Evolutionary conservation across 305 asterid species (phyloP).

Genomic region (Plantago lanceolata): DNA sequence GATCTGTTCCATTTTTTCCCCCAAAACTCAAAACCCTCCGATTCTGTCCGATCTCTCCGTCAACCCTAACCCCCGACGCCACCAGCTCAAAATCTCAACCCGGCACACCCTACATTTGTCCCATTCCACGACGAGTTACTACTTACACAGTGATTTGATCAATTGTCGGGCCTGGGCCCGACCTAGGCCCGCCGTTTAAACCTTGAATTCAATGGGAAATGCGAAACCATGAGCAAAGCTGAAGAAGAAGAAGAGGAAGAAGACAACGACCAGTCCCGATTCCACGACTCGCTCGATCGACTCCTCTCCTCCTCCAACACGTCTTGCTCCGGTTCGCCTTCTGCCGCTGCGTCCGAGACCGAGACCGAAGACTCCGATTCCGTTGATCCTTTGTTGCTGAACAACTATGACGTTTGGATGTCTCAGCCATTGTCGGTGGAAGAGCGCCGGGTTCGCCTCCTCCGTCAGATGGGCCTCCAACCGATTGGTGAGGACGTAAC

Average conservation of each 20-base stretch:
- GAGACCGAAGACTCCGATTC: slow-evolving; percentile 48
- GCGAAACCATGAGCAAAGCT: neutral
- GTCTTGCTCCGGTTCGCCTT: slow-evolving; percentile 66
- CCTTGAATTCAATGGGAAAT: neutral
- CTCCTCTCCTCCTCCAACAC: slow-evolving; percentile 76
- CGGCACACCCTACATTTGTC: neutral
- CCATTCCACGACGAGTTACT: neutral
- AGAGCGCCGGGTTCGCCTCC: slow-evolving; percentile 75
- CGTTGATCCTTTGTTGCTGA: slow-evolving; percentile 33
- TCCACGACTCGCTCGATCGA: slow-evolving; percentile 90
- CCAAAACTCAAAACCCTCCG: neutral
- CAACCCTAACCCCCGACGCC: neutral
- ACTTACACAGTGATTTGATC: neutral
- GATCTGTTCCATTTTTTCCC: no score
- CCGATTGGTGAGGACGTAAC: slow-evolving; percentile 34
- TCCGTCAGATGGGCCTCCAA: slow-evolving; percentile 78
- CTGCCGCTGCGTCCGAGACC: slow-evolving; percentile 43
- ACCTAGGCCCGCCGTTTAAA: neutral
- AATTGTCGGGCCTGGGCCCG: neutral
- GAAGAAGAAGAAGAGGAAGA: neutral
- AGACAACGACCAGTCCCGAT: slow-evolving; percentile 50
- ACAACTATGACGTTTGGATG: slow-evolving; percentile 81
- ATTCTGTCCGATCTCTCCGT: neutral
- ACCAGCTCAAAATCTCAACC: neutral
- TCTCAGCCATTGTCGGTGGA: slow-evolving; percentile 82